Percentiles rank a stretch among this genome's conserved stretches.
phyloP scores from a whole-genome alignment of 1,284 basidiomycete species.

The Sporisorium iseilematis-ciliati region DNA sequence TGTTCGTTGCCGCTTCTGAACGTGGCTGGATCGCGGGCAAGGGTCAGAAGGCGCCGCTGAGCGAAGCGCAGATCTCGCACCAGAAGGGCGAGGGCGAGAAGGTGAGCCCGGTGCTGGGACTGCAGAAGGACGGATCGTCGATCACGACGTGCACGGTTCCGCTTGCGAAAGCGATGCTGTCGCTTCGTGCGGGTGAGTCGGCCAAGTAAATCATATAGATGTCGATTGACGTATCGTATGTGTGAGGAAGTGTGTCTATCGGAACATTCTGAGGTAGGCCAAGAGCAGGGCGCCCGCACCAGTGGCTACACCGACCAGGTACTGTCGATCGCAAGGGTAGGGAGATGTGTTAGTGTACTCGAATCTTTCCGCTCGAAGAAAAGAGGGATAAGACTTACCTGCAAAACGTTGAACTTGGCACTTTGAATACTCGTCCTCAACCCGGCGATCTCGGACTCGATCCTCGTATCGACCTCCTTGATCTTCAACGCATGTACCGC shows the following conservation, averaged over 20 bases:
- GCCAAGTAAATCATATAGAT: not conserved
- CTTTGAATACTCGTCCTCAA: constrained; percentile 90
- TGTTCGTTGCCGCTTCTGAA: constrained; percentile 56
- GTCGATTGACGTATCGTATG: not conserved
- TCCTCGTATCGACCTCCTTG: constrained; percentile 96
- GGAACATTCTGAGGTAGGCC: constrained; percentile 78
- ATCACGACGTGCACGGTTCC: constrained; percentile 44
- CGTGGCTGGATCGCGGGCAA: constrained; percentile 54
- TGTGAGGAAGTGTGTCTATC: constrained; percentile 28
- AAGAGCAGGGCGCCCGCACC: constrained; percentile 87
- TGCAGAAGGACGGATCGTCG: constrained; percentile 38
- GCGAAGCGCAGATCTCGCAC: constrained; percentile 5
- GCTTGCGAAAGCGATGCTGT: constrained; percentile 34
- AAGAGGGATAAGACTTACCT: constrained; percentile 36
- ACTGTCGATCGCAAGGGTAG: constrained; percentile 32
- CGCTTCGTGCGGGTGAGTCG: constrained; percentile 17
- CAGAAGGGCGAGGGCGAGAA: constrained; percentile 6
- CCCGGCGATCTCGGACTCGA: constrained; percentile 95
- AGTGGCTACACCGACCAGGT: constrained; percentile 75
- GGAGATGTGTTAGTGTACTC: not conserved
- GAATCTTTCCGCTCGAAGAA: not conserved
- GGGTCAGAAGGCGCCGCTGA: constrained; percentile 16
- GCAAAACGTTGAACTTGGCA: constrained; percentile 77
- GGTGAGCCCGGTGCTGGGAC: constrained; percentile 16
- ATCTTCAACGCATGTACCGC: constrained; percentile 95